Evolutionary conservation across 176 grass and related monocot species (phyloP), one percentile per base, ranked within the genome.

Genomic region (Oryza meridionalis): DNA sequence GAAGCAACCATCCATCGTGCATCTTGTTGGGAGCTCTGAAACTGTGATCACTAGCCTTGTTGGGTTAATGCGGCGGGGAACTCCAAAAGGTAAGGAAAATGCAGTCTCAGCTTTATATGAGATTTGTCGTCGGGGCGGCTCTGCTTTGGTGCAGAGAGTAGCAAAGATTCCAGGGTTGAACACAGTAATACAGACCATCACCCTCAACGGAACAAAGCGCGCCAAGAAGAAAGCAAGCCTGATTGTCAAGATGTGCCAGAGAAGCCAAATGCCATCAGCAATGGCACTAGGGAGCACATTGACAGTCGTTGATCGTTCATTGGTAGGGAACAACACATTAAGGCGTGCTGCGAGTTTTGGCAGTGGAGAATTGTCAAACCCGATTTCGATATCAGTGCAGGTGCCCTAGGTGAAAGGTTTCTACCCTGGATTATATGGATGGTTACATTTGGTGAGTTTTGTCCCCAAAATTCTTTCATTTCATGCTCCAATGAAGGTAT

Each of bases 41-140:
- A 80, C 77, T 25, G 81, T 88, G 78, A 81, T 98, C 65, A 83
- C 80, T 19, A 89, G 91, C 85, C 86, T 98, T 7, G 76, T 95
- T 24, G 87, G 85, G 26, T 85, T 98, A 47, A 92, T 98, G 93
- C 86, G 91, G 74, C 88, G 91, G 73, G 96, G 96, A 82, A 98
- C 72, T 14, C 89, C 93, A n/a, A 98, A 98, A 84, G 91, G 85
- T 29, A 98, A 98, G 79, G 96, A 98, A 81, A 95, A 98, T 59
- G 96, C 96, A 38, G 92, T 98, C 29, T 92, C 96, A 17, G 96
- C 96, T 67, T 86, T 98, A 21, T 94, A 95, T 17, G 96, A 98
- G 87, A 88, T 98, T 71, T 98, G 93, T 69, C 87, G 91, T 7
- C 82, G 91, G 19, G 84, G 91, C 64, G 96, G 93, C 5, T 82